Evolutionary conservation across 192 early-diverging fungal species (phyloP).

Genomic region (Anaeromyces robustus): DNA sequence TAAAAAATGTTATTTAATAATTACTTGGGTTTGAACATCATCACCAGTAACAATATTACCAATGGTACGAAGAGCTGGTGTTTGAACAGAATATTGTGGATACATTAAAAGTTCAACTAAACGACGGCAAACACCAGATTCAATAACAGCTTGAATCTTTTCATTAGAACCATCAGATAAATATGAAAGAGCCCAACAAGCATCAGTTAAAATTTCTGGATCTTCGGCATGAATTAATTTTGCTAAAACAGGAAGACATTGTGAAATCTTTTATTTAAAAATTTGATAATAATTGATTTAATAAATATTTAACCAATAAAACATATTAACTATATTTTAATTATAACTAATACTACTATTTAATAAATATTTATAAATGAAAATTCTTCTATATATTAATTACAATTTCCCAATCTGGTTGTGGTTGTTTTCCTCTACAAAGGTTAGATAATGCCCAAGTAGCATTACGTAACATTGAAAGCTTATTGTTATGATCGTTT

Average conservation of each 20-base stretch:
- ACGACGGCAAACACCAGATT: constrained; percentile 81
- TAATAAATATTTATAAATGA: no score
- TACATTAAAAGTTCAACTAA: constrained; percentile 86
- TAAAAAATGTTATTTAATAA: neutral
- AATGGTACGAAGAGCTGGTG: constrained; percentile 88
- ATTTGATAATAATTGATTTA: neutral
- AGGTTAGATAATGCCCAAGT: constrained; percentile 99
- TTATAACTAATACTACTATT: no score
- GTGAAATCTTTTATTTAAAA: constrained; percentile 45
- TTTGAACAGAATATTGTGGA: constrained; percentile 76
- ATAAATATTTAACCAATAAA: neutral
- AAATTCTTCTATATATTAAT: no score
- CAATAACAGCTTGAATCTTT: constrained; percentile 95
- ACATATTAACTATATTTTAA: no score
- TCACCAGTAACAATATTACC: constrained; percentile 99
- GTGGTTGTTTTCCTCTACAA: constrained; percentile 94
- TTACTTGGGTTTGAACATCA: constrained; percentile 79
- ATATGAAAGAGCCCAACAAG: constrained; percentile 99
- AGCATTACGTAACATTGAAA: constrained; percentile 95
- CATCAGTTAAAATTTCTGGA: constrained; percentile 91
- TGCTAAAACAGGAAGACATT: constrained; percentile 74
- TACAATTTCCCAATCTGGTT: constrained; percentile 72
- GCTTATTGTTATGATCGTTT: constrained; percentile 67
- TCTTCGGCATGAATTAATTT: constrained; percentile 81
- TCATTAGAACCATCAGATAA: constrained; percentile 93